Base-by-base conservation (phyloP, 768 basidiomycete species). In the Auricularia heimuer region DNA sequence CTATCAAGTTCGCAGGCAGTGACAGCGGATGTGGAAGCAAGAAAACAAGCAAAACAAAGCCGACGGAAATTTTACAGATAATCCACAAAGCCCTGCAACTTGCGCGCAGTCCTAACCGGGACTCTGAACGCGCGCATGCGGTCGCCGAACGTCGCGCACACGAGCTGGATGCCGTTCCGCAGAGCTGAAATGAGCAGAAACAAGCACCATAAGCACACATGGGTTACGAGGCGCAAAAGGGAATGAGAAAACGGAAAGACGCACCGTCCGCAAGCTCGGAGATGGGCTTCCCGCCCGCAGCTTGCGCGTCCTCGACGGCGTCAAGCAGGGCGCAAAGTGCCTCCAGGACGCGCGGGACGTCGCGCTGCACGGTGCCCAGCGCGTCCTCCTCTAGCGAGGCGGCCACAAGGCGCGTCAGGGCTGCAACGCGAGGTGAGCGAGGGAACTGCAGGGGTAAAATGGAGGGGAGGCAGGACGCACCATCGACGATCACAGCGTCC, bases 301-400 rank as follows among this genome's bases (percentile, higher is more conserved):
- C 71, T 64, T 85, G 82, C 65, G 87, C 87, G 36, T 81, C 80
- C 68, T 93, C 91, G 21, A 92, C 73, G 1, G 84, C 88, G 1
- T 74, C 71, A 21, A 92, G 79, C 76, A 87, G 89, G 0, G 81
- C 81, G 12, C 89, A 72, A 68, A 94, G 77, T 0, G 88, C 88
- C 73, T 95, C 92, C 2, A 95, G 73, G 35, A 92, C 85, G 66
- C 84, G 85, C 0, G 92, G 88, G 21, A 92, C 90, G 71, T 94
- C 93, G 11, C 89, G 80, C 72, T 94, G 93, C 12, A 93, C 90
- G 39, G 87, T 83, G 24, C 92, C 92, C 70, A 87, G 93, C 21
- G 81, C 80, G 75, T 95, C 92, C 73, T 94, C 93, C 1, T 79
- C 78, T 14, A 94, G 76, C 3, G 92, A 94, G 0, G 86, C 84